A percentile compares a stretch with the other conserved stretches of the same genome.
Evolutionary conservation across 2,329 filamentous ascomycete genomes (phyloP).

Genomic region (Penicillium sp.): DNA sequence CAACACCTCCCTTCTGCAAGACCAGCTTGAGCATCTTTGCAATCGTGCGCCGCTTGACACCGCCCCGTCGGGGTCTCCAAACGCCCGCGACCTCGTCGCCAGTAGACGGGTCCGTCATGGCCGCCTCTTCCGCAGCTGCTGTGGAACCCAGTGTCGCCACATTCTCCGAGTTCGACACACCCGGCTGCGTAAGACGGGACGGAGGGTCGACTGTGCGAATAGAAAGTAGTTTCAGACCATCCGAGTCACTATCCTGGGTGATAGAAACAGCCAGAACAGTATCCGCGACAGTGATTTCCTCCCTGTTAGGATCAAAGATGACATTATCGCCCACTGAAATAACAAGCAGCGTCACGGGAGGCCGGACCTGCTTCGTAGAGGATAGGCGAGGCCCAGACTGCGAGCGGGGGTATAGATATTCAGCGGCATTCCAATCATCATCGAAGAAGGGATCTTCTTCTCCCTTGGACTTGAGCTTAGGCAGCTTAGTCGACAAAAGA

Average conservation of each 20-base stretch:
- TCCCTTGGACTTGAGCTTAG: constrained; percentile 72
- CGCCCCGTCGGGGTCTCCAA: constrained; percentile 78
- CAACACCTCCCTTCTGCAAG: constrained; percentile 67
- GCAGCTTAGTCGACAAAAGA: constrained; percentile 75
- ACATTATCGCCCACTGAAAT: constrained; percentile 78
- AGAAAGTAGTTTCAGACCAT: constrained; percentile 54
- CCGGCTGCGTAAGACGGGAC: constrained; percentile 62
- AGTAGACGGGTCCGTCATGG: too few species aligned
- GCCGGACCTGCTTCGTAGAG: constrained; percentile 47
- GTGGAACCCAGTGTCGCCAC: constrained; percentile 42
- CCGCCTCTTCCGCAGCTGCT: constrained; percentile 33
- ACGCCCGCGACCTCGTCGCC: constrained; percentile 58
- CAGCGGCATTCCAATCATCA: constrained; percentile 90
- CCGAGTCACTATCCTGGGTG: constrained; percentile 34
- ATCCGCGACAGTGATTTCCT: constrained; percentile 89
- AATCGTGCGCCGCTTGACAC: constrained; percentile 67
- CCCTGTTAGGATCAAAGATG: constrained; percentile 83
- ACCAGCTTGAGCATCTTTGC: constrained; percentile 67
- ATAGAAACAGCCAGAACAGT: constrained; percentile 78
- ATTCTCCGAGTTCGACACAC: constrained; percentile 58
- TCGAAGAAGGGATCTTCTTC: constrained; percentile 97
- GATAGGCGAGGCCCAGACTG: too few species aligned
- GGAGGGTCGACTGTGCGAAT: constrained; percentile 68
- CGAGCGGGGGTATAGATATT: constrained; percentile 62
- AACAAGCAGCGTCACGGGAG: constrained; percentile 83